Conservation (phyloP, 805 yeast genomes). For the Barnettozyma sucrosica region DNA sequence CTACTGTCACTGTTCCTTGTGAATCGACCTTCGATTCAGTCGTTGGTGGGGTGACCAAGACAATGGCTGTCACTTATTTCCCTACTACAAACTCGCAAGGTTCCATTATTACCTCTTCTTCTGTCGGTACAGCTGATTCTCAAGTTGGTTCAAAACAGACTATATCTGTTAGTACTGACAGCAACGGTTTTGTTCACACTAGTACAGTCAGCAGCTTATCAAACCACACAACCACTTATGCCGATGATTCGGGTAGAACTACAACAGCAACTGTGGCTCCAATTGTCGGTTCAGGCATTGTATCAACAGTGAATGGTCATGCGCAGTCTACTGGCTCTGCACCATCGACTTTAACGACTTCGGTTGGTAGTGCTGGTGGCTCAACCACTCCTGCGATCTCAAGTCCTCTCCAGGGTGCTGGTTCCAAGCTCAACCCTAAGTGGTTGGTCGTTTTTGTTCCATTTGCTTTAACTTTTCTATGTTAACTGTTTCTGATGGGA, state of each 20-base stretch:
- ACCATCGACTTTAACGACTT: neutral
- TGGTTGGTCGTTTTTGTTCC: neutral
- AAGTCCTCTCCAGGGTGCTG: neutral
- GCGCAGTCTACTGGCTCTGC: no score
- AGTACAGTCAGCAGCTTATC: neutral
- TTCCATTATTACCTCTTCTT: neutral
- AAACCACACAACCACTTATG: neutral
- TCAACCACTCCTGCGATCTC: conserved; percentile 1
- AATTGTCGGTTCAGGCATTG: no score
- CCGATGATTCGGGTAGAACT: neutral
- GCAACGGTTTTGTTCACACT: neutral
- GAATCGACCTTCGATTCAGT: neutral
- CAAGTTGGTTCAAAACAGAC: neutral
- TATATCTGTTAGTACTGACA: neutral
- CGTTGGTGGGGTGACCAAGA: neutral
- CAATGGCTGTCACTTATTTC: neutral
- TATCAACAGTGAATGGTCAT: neutral
- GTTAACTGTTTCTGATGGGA: neutral
- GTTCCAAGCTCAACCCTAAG: neutral
- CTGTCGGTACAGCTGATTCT: neutral
- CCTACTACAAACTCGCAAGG: conserved; percentile 1
- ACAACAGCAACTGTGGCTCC: neutral
- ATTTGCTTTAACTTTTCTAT: neutral
- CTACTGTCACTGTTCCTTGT: conserved; percentile 7
- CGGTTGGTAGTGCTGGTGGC: neutral